phyloP scores from a whole-genome alignment of 108 stramenopile species.

The Nitzschia sp. region DNA sequence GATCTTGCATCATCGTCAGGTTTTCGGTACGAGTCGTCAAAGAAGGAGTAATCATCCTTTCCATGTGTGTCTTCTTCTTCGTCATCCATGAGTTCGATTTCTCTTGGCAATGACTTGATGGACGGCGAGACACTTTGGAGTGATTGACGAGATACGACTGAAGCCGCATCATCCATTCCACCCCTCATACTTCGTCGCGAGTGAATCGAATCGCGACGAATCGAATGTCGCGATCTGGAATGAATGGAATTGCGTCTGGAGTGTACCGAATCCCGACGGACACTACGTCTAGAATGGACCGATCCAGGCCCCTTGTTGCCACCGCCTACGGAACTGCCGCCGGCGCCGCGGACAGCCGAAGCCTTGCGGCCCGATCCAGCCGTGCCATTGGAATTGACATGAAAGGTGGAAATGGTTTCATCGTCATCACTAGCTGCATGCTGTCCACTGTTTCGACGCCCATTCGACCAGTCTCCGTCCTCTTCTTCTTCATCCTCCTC shows the following conservation, averaged over 20 bases:
- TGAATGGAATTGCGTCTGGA: constrained; percentile 30
- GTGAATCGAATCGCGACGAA: constrained; percentile 33
- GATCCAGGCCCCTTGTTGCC: constrained; percentile 3
- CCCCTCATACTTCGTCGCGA: constrained; percentile 42
- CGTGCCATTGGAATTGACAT: constrained; percentile 15
- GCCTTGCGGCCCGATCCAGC: background rate
- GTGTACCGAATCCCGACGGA: constrained; percentile 17
- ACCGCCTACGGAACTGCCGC: background rate
- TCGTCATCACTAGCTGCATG: constrained; percentile 28
- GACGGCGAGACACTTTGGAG: constrained; percentile 35
- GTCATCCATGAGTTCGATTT: constrained; percentile 57
- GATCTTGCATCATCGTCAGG: constrained; percentile 33
- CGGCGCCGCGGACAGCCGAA: background rate
- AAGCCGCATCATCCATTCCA: constrained; percentile 35
- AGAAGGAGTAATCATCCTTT: constrained; percentile 38
- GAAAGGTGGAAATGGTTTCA: constrained; percentile 39
- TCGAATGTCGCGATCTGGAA: constrained; percentile 28
- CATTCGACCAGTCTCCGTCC: constrained; percentile 18
- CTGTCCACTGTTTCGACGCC: background rate
- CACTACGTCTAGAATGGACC: constrained; percentile 30
- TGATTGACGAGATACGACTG: constrained; percentile 38
- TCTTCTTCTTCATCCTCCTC: constrained; percentile 37
- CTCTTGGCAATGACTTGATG: constrained; percentile 56
- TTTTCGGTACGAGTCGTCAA: constrained; percentile 35
- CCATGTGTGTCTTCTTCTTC: constrained; percentile 40